Conservation (phyloP, 495 filamentous ascomycete species). For the Talaromyces liani region DNA sequence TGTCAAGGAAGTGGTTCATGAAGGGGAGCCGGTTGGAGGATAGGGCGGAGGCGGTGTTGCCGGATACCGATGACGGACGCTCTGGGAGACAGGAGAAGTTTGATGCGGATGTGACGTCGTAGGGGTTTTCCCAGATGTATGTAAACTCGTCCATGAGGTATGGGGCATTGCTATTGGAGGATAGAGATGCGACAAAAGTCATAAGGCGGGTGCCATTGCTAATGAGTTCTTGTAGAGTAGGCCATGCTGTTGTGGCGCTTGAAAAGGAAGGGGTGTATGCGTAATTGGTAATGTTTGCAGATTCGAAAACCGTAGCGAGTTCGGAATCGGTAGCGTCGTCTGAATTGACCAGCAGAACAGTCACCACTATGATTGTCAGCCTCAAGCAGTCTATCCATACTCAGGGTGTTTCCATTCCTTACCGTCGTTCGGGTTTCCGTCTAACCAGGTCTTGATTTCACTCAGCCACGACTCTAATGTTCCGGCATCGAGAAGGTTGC, state of each 20-base stretch:
- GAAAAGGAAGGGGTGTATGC: conserved; percentile 48
- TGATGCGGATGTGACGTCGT: conserved; percentile 52
- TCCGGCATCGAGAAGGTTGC: conserved; percentile 59
- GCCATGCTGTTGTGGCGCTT: conserved; percentile 49
- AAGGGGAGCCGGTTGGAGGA: conserved; percentile 46
- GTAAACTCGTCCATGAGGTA: conserved; percentile 70
- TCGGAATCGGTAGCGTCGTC: conserved; percentile 47
- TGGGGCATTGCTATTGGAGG: conserved; percentile 35
- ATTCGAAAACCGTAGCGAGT: conserved; percentile 48
- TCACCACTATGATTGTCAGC: conserved; percentile 47
- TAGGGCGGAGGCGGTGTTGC: conserved; percentile 34
- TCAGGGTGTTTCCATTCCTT: conserved; percentile 13
- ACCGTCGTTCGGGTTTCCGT: conserved; percentile 59
- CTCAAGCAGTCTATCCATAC: neutral
- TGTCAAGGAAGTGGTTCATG: conserved; percentile 69
- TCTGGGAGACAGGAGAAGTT: conserved; percentile 64
- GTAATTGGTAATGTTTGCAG: conserved; percentile 52
- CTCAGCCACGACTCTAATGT: conserved; percentile 53
- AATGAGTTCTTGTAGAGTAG: conserved; percentile 63
- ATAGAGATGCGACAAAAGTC: conserved; percentile 53
- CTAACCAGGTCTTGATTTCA: conserved; percentile 60
- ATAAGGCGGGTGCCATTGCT: conserved; percentile 54
- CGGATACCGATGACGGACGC: conserved; percentile 43
- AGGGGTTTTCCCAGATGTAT: conserved; percentile 72
- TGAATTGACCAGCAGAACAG: conserved; percentile 66